phyloP scores from a whole-genome alignment of 495 filamentous ascomycete species.

The Aspergillus nidulans region DNA sequence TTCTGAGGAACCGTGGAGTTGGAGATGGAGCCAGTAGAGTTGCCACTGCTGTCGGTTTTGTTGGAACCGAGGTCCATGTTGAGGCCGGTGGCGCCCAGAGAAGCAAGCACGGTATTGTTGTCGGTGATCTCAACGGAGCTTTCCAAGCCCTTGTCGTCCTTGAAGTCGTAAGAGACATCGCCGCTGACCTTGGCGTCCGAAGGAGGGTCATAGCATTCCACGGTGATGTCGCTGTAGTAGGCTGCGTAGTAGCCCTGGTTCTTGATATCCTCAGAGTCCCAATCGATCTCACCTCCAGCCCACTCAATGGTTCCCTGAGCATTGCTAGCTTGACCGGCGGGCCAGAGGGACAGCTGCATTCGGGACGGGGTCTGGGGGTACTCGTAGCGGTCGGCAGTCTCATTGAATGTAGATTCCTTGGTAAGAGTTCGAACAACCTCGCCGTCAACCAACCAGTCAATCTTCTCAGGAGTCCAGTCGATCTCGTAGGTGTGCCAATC shows the following conservation, averaged over 20 bases:
- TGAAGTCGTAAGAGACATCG: conserved; percentile 71
- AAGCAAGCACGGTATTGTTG: conserved; percentile 72
- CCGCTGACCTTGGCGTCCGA: conserved; percentile 56
- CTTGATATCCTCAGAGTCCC: conserved; percentile 78
- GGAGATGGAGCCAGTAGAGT: conserved; percentile 17
- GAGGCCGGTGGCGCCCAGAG: conserved; percentile 69
- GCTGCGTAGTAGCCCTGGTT: conserved; percentile 86
- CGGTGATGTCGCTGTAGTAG: conserved; percentile 66
- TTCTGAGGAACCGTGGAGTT: conserved; percentile 35
- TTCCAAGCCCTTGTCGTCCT: conserved; percentile 59
- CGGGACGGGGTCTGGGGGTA: conserved; percentile 94
- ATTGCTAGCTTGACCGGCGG: conserved; percentile 76
- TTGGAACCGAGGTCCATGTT: conserved; percentile 54
- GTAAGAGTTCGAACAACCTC: conserved; percentile 66
- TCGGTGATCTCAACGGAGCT: conserved; percentile 69
- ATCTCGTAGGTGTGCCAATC: conserved; percentile 90
- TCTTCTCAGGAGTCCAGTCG: conserved; percentile 80
- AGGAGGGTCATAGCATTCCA: conserved; percentile 80
- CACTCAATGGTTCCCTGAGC: conserved; percentile 81
- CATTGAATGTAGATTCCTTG: conserved; percentile 77
- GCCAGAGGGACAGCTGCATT: conserved; percentile 94
- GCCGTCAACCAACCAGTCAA: conserved; percentile 85
- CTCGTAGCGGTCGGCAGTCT: conserved; percentile 72
- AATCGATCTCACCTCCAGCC: conserved; percentile 88
- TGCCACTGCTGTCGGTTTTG: conserved; percentile 18